Base-by-base conservation (phyloP, 164 flowering plant species). In the Magnolia changhungtana region DNA sequence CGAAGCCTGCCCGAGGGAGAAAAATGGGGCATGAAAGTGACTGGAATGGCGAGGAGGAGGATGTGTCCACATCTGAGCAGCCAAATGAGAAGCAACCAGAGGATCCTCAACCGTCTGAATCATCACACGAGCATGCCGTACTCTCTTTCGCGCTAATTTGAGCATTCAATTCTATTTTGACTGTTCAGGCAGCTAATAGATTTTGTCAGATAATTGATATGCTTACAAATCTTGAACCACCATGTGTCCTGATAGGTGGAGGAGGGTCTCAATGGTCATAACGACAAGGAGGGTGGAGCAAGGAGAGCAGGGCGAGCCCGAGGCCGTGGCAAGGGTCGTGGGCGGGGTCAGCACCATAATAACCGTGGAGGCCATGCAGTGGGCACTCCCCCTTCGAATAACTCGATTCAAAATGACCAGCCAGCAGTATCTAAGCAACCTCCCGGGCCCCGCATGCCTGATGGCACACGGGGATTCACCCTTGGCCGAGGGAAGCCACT, bases 381-480 rank as follows among this genome's bases (percentile, higher is more conserved):
- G 16, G 94, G 88, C 18, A 78, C 86, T 20, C 78, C 90, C 4
- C 87, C 88, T 5, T 67, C 81, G 4, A 78, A 31, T 75, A 81
- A 75, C 76, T 16, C 49, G 1, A 27, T 76, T 50, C 78, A 63
- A 13, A 79, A 65, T 50, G 89, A 88, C 63, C 88, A 78, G 66
- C 76, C 75, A 10, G n/a, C 83, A 51, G 68, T 74, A 24, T 69
- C 78, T 49, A 89, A 87, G 81, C 93, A 84, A 37, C 96, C 91
- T 72, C 96, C 92, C 1, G 94, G 96, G 21, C 96, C 96, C 1
- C 89, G 94, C 8, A 91, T 91, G 96, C 96, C 96, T 19, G 96
- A 91, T 78, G 96, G 96, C 8, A 91, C 96, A 21, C 82, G 87
- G 77, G 96, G 96, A 63, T 91, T 91, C 61, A 69, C 92, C 0